Base-by-base conservation (phyloP, 2,329 filamentous ascomycete genomes). In the Teratosphaeria viscida region DNA sequence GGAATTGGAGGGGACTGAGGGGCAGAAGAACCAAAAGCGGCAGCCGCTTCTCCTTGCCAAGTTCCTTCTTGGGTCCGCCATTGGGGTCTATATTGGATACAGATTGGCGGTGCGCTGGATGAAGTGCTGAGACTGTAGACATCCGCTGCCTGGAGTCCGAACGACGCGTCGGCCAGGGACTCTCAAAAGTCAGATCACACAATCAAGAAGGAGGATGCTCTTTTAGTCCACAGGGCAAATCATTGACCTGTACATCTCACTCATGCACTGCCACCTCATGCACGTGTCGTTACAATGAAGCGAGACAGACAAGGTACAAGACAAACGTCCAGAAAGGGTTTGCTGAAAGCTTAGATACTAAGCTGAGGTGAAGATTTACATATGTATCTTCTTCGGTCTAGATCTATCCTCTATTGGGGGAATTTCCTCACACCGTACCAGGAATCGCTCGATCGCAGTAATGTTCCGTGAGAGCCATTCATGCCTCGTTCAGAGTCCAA, bases 401-500 rank as follows among this genome's bases (percentile, higher is more conserved):
- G 2, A 16, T 43, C 37, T 43, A 14, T 14, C 37, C 37, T 43
- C 12, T 43, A 43, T n/a, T 5, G 16, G 5, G 5, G 16, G 5
- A 1, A 43, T 43, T 3, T 16, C 16, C 16, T 16, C 11, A 16
- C 29, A 32, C 29, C 29, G 29, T 32, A 32, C 5, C 3, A 43
- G 4, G 37, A 43, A 12, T 5, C 37, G 37, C 37, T 43, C 12
- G 5, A 43, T n/a, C 37, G 37, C 37, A 43, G 16, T 5, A 43
- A 14, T n/a, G 37, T 14, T 16, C 16, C 2, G 16, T 43, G 16
- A 43, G 37, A 43, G 6, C 32, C 10, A 23, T 11, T 63, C 61
- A 69, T 27, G 63, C 26, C 23, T 68, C 64, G 8, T 59, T 29
- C 54, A 70, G 55, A 12, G 56, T 60, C 68, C 68, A 70, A 14